phyloP scores from a whole-genome alignment of 192 early-diverging fungal species.

The Thamnidium elegans region DNA sequence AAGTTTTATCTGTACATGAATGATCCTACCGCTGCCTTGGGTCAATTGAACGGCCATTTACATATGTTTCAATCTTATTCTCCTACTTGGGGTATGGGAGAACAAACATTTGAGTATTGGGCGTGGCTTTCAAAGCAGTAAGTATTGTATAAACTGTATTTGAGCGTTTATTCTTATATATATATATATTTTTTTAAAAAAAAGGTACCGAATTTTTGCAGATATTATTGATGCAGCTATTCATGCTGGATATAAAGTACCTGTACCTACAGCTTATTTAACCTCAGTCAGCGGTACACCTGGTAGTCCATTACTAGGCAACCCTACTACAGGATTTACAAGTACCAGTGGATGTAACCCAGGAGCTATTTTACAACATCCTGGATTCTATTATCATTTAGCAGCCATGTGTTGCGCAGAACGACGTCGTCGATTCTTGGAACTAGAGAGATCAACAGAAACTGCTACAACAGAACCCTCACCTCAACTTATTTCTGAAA shows the following conservation, averaged over 20 bases:
- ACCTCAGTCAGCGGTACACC: conserved; percentile 26
- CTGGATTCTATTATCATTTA: conserved; percentile 80
- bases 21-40: conserved; percentile 61
- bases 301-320: conserved; percentile 34
- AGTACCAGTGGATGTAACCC: conserved; percentile 55
- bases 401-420: conserved; percentile 77
- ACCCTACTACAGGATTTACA: neutral
- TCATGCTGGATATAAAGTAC: conserved; percentile 65
- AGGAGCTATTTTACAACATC: conserved; percentile 72
- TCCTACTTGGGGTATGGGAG: conserved; percentile 59
- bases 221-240: conserved; percentile 72
- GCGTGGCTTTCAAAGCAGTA: conserved; percentile 78
- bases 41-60: conserved; percentile 70
- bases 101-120: conserved; percentile 86
- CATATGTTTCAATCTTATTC: conserved; percentile 56
- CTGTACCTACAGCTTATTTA: conserved; percentile 50
- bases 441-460: conserved; percentile 27
- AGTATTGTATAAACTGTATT: neutral
- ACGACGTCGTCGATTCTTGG: conserved; percentile 55
- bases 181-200: neutral
- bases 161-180: neutral
- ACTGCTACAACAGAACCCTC: neutral
- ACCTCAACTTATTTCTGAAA: conserved; percentile 40
- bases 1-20: conserved; percentile 71
- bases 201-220: conserved; percentile 70